Percentiles rank a stretch among this genome's conserved stretches.
Conservation (phyloP, 192 early-diverging fungal genomes). For the Coemansia sp. region DNA sequence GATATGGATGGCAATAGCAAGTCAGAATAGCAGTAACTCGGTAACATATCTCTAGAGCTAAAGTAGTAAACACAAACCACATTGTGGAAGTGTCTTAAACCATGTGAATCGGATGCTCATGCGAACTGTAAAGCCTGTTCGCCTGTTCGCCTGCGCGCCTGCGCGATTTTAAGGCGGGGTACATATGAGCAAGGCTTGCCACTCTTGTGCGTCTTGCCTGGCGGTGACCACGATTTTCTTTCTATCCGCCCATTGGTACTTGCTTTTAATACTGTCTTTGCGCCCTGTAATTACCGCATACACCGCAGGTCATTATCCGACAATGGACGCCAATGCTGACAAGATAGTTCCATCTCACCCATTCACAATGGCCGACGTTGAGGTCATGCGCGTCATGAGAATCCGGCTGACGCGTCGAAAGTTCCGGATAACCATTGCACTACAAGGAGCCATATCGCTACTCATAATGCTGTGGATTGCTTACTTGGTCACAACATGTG, state of each 20-base stretch:
- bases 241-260: neutral
- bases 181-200: slow-evolving; percentile 4
- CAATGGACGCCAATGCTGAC: slow-evolving; percentile 16
- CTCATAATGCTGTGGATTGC: slow-evolving; percentile 40
- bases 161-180: neutral
- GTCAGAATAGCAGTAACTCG: neutral
- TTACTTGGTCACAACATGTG: slow-evolving; percentile 32
- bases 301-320: neutral
- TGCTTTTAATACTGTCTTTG: neutral
- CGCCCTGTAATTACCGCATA: neutral
- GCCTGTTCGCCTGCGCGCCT: neutral
- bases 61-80: slow-evolving; percentile 10
- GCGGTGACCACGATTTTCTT: neutral
- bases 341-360: slow-evolving; percentile 41
- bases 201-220: neutral
- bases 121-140: neutral
- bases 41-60: neutral
- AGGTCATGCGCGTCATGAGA: slow-evolving; percentile 56
- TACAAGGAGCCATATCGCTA: slow-evolving; percentile 32
- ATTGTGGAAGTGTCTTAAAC: slow-evolving; percentile 1
- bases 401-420: slow-evolving; percentile 48
- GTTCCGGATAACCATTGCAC: slow-evolving; percentile 35
- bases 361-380: slow-evolving; percentile 50
- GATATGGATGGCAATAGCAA: neutral
- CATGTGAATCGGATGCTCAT: neutral